Evolutionary conservation across 2,329 filamentous ascomycete genomes (phyloP).

Genomic region (Elsinoe australis): DNA sequence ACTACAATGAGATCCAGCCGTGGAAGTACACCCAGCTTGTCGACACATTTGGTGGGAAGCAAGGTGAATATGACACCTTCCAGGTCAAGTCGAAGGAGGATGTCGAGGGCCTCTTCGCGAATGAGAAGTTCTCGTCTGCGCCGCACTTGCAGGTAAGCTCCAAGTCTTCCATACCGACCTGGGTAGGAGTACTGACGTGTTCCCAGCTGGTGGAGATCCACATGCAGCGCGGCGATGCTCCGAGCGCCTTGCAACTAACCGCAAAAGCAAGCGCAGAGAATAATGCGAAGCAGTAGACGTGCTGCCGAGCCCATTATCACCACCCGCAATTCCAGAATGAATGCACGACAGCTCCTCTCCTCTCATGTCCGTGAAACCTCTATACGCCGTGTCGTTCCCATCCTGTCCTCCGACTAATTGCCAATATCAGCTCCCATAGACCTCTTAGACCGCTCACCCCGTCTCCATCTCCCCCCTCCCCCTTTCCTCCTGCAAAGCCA

Average conservation of each 20-base stretch:
- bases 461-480: slow-evolving; percentile 23
- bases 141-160: slow-evolving; percentile 37
- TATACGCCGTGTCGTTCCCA: too few relatives aligned
- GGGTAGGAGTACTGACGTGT: neutral
- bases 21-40: slow-evolving; percentile 20
- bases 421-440: slow-evolving; percentile 31
- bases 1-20: slow-evolving; percentile 43
- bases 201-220: slow-evolving; percentile 70
- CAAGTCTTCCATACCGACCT: neutral
- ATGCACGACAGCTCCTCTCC: neutral
- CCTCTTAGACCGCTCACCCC: slow-evolving; percentile 34
- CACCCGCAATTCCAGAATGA: neutral
- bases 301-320: neutral
- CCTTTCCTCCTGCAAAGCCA: slow-evolving; percentile 29
- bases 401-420: too few relatives aligned
- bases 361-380: too few relatives aligned
- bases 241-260: slow-evolving; percentile 59
- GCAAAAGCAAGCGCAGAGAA: slow-evolving; percentile 62
- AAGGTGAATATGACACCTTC: slow-evolving; percentile 17
- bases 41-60: slow-evolving; percentile 18
- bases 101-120: slow-evolving; percentile 19
- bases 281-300: slow-evolving; percentile 44
- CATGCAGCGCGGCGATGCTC: slow-evolving; percentile 73
- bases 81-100: slow-evolving; percentile 22
- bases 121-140: slow-evolving; percentile 36